Base-by-base conservation (phyloP, 2,329 filamentous ascomycete genomes). In the Lasiodiplodia theobromae region DNA sequence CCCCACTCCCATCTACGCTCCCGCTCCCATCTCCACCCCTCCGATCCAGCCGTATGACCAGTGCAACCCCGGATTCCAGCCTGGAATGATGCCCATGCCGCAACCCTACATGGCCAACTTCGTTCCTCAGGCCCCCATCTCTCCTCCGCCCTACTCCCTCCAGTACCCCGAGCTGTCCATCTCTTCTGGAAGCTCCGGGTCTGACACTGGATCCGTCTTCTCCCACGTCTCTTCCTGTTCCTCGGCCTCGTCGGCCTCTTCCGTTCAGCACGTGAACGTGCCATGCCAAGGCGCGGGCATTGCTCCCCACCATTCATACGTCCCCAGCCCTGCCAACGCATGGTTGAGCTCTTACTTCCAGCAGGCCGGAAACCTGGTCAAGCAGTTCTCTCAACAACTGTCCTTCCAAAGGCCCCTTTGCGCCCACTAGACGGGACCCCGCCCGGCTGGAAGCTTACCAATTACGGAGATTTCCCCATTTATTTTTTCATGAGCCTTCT, bases 41-140 rank as follows among this genome's bases (percentile, higher is more conserved):
- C 79, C 79, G n/a, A 81, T 82, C 73, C 77, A 76, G 64, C 81
- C 82, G 8, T 75, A 79, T 49, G 78, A 80, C 68, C 78, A 80
- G 71, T 68, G 67, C 58, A 49, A 63, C 51, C 38, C 67, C 5
- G 58, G 58, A n/a, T 64, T 56, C 58, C 66, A 68, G 64, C 71
- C 66, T 71, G 73, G 71, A 74, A 76, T 64, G 72, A 71, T 64
- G 70, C 72, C 23, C 77, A 73, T 73, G 37, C 62, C 38, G 63
- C 72, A 60, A 70, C 77, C 64, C 74, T 78, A 67, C 73, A 75
- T 52, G 74, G 76, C 66, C 71, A 77, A 70, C 74, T 77, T 68
- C 74, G 77, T 52, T 74, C 77, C 64, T 73, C 75, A 62, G 74
- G 76, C 34, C 67, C 75, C 21, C 76, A 77, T 68, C 10, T 73